Conservation (phyloP, 768 basidiomycete species). For the Lactifluus echinatus region DNA sequence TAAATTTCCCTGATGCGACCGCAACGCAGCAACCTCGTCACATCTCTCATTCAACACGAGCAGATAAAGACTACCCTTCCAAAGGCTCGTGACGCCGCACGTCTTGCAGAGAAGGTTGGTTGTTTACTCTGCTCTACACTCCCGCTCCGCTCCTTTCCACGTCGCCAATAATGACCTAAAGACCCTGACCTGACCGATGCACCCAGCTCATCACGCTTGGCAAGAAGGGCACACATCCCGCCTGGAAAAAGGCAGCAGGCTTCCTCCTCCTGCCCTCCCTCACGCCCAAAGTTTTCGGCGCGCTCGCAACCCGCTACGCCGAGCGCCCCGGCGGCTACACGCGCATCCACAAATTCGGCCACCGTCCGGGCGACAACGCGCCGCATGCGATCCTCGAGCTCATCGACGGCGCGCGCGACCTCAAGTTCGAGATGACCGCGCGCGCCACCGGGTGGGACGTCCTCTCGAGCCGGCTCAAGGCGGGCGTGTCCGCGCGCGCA, state of each 20-base stretch:
- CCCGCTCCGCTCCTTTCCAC: too few species aligned
- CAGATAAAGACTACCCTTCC: conserved; percentile 93
- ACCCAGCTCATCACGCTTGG: conserved; percentile 82
- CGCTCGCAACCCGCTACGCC: conserved; percentile 73
- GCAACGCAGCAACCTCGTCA: conserved; percentile 73
- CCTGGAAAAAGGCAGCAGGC: conserved; percentile 63
- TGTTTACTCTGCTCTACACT: too few species aligned
- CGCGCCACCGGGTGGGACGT: conserved; percentile 83
- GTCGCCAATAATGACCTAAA: too few species aligned
- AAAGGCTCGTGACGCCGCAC: conserved; percentile 87
- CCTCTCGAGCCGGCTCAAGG: conserved; percentile 45
- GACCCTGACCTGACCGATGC: not conserved
- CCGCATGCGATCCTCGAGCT: conserved; percentile 86
- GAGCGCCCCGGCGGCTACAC: conserved; percentile 89
- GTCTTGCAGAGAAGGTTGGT: conserved; percentile 83
- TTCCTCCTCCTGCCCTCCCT: conserved; percentile 70
- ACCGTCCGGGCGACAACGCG: conserved; percentile 86
- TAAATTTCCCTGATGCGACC: not conserved
- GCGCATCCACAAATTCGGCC: conserved; percentile 85
- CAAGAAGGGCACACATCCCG: conserved; percentile 67
- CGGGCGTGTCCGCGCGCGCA: conserved; percentile 26
- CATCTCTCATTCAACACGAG: conserved; percentile 89
- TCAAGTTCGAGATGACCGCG: conserved; percentile 83
- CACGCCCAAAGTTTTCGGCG: conserved; percentile 75
- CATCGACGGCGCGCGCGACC: conserved; percentile 89